Evolutionary conservation across 1,139 yeast species (phyloP).

Genomic region (Keqinozyma sinolaborantium): DNA sequence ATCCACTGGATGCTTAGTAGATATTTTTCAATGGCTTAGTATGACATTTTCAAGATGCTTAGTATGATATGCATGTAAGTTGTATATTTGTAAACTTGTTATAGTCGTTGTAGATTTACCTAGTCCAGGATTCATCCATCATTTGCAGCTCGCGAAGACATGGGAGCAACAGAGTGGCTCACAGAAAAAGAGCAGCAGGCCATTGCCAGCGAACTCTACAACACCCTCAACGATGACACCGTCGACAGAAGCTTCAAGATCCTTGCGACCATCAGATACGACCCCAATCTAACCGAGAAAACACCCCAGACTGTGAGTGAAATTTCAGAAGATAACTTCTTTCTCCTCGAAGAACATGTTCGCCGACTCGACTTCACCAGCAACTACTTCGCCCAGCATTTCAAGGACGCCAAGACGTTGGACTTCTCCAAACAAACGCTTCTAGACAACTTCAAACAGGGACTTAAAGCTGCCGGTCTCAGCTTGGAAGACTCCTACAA

Average conservation of each 20-base stretch:
- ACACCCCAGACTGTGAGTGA: constrained; percentile 23
- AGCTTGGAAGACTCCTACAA: constrained; percentile 46
- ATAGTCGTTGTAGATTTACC: no score
- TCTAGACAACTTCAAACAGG: constrained; percentile 39
- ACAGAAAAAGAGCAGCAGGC: constrained; percentile 3
- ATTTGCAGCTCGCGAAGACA: no score
- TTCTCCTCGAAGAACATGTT: constrained; percentile 62
- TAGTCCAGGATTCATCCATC: no score
- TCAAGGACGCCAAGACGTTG: constrained; percentile 14
- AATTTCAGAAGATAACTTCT: constrained; percentile 41
- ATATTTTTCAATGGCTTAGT: no score
- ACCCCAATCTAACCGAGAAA: constrained; percentile 44
- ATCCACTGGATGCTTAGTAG: no score
- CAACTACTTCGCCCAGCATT: constrained; percentile 40
- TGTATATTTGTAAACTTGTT: no score
- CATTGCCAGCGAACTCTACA: constrained; percentile 6
- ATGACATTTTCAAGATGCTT: no score
- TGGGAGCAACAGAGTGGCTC: constrained; percentile 2
- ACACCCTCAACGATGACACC: constrained; percentile 15
- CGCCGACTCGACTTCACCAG: constrained; percentile 55
- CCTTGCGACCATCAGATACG: constrained; percentile 70
- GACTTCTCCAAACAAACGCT: constrained; percentile 42
- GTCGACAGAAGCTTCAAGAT: constrained; percentile 41
- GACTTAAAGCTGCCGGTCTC: constrained; percentile 26
- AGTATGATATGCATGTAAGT: no score